Base-by-base conservation (phyloP, 805 yeast genomes). In the Yamadazyma philogaea region DNA sequence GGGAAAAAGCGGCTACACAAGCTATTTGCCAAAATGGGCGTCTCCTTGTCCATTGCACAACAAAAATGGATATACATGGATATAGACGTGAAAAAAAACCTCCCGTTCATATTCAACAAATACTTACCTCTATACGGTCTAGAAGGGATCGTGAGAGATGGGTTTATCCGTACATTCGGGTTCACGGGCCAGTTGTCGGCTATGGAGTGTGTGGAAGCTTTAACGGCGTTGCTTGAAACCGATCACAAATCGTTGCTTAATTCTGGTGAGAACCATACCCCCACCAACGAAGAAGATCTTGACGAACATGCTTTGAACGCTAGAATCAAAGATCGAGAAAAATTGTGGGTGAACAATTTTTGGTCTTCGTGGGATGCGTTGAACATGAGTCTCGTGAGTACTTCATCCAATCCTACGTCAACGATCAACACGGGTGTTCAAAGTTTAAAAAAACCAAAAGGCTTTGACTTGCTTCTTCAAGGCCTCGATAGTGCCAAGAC, bases 11-110 rank as follows among this genome's bases (percentile, higher is more conserved):
- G 81, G 50, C 68, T 93, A 39, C 95, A 90, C 58, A 88, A 89
- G 53, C 75, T 93, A 78, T 87, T 93, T 66, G 99, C 99, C 1
- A 79, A 85, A 53, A 93, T 95, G 96, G 99, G 99, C 6, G 84
- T 93, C 5, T 83, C 96, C 0, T 69, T 93, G 37, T 83, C 80
- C 5, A 82, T 84, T n/a, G 93, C 98, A 0, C 84, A 82, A 55
- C 96, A 93, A 60, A 81, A 81, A 43, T 93, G 98, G 98, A 72
- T 84, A 19, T 95, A 91, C 59, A 79, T 91, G 82, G 93, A 88
- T 57, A 78, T 86, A 30, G 74, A 75, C 7, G 70, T 91, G 39
- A 95, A 93, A 59, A 79, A 82, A 43, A 83, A 81, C 47, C 66
- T 93, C 18, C 82, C 84, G 17, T 59, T 70, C 11, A 82, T 87